These are phyloP conservation scores for Xenosphaeropsis pyriputrescens DNA, from an alignment of 2,329 filamentous ascomycete genomes.

Conservation along the genomic window DNA sequence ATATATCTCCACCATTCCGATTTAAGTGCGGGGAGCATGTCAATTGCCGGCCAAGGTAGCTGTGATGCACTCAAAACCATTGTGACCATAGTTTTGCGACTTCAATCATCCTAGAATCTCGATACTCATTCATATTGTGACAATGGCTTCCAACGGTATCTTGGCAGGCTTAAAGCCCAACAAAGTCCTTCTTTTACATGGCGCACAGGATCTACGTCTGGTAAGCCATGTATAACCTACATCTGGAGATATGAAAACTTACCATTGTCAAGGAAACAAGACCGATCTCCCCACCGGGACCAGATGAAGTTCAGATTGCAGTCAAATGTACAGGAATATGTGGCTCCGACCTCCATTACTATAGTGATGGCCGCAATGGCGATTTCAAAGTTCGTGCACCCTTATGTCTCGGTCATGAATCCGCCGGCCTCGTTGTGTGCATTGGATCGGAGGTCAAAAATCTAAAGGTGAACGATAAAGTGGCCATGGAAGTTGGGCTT, in stretches of 20 bases:
- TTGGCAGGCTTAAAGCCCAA: too few relatives aligned
- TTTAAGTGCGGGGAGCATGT: too few relatives aligned
- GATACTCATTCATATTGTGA: too few relatives aligned
- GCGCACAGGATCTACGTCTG: slow-evolving; percentile 17
- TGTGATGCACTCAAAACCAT: too few relatives aligned
- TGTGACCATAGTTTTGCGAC: too few relatives aligned
- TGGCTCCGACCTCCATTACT: slow-evolving; percentile 95
- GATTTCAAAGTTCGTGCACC: slow-evolving; percentile 84
- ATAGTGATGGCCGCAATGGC: slow-evolving; percentile 87
- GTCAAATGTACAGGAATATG: slow-evolving; percentile 93
- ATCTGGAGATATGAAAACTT: slow-evolving; percentile 4
- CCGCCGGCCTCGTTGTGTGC: slow-evolving; percentile 68
- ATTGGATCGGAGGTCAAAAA: slow-evolving; percentile 63
- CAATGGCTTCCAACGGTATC: too few relatives aligned
- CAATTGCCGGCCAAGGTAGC: too few relatives aligned
- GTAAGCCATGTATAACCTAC: slow-evolving; percentile 7
- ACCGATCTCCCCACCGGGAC: slow-evolving; percentile 9
- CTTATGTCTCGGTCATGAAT: slow-evolving; percentile 90
- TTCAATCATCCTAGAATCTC: too few relatives aligned
- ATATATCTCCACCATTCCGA: too few relatives aligned
- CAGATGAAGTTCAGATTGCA: slow-evolving; percentile 63
- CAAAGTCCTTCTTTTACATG: slow-evolving; percentile 11
- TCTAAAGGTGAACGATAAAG: slow-evolving; percentile 74
- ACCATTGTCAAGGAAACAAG: slow-evolving; percentile 4
- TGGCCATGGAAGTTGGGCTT: slow-evolving; percentile 87